Evolutionary conservation across 2,329 filamentous ascomycete species (phyloP).

Genomic region (Cadophora gregata): DNA sequence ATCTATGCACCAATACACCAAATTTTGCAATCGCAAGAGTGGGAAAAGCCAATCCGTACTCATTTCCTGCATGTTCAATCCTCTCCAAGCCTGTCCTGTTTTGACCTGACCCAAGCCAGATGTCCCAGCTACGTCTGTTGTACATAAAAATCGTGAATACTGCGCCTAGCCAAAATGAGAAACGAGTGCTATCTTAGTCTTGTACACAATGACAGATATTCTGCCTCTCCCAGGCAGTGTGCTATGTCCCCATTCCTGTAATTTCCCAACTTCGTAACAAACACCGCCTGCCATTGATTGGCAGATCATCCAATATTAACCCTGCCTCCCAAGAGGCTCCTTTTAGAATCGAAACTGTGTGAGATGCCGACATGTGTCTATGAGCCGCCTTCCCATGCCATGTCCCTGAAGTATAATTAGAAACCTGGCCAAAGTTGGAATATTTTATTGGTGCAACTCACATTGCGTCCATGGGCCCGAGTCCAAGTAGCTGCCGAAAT

Average conservation of each 20-base stretch:
- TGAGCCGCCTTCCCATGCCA: constrained; percentile 38
- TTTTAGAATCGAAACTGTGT: not conserved
- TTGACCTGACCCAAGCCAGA: constrained; percentile 1
- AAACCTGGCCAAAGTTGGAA: not conserved
- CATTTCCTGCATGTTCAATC: not conserved
- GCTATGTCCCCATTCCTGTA: not conserved
- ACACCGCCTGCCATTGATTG: not conserved
- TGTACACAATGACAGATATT: constrained; percentile 19
- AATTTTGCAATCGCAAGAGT: constrained; percentile 19
- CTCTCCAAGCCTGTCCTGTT: not conserved
- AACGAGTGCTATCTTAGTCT: constrained; percentile 32
- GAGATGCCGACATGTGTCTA: constrained; percentile 16
- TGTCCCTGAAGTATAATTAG: constrained; percentile 36
- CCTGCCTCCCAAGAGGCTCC: not conserved
- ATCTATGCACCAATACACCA: not conserved
- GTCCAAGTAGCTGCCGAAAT: constrained; percentile 61
- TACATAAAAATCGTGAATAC: constrained; percentile 18
- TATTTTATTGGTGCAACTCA: constrained; percentile 46
- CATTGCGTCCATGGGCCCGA: constrained; percentile 66
- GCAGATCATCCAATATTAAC: constrained; percentile 6
- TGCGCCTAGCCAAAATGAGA: constrained; percentile 18
- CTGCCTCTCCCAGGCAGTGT: constrained; percentile 1
- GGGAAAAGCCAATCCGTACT: constrained; percentile 12
- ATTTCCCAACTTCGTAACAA: constrained; percentile 9
- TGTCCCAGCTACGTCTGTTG: constrained; percentile 10